Evolutionary conservation across 108 stramenopile species (phyloP).

Genomic region (Halocafeteria seosinensis): DNA sequence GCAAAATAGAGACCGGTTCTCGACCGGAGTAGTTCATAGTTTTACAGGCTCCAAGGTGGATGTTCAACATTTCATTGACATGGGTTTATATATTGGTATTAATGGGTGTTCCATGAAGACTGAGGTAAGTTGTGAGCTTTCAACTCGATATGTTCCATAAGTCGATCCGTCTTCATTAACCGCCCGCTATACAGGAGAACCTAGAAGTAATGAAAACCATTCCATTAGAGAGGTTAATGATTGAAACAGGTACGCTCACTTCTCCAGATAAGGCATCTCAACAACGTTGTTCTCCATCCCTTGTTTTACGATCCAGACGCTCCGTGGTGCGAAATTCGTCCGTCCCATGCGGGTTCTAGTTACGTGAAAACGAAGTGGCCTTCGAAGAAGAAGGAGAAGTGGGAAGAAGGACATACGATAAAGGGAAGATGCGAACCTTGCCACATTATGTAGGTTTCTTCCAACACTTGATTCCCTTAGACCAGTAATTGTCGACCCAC

Average conservation of each 20-base stretch:
- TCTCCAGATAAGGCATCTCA: too few species aligned
- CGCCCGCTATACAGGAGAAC: too few species aligned
- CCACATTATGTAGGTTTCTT: conserved; percentile 59
- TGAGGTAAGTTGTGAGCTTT: too few species aligned
- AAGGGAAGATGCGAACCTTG: conserved; percentile 71
- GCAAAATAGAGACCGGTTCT: not conserved
- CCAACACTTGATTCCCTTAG: too few species aligned
- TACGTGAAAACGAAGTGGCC: conserved; percentile 47
- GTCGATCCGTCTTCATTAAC: too few species aligned
- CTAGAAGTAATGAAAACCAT: conserved; percentile 47
- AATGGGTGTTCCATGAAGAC: conserved; percentile 88
- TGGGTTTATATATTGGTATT: conserved; percentile 73
- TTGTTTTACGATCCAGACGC: too few species aligned
- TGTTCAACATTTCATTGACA: conserved; percentile 48
- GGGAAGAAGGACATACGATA: conserved; percentile 41
- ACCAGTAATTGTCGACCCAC: too few species aligned
- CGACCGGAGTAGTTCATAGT: conserved; percentile 58
- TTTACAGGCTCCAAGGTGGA: conserved; percentile 67
- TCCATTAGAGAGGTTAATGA: conserved; percentile 56
- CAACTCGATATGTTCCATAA: too few species aligned
- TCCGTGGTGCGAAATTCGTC: conserved; percentile 70
- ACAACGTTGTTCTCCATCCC: too few species aligned
- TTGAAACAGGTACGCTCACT: too few species aligned
- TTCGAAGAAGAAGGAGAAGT: conserved; percentile 41
- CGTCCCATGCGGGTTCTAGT: conserved; percentile 52